Percentiles rank a stretch among this genome's conserved stretches.
phyloP scores from a whole-genome alignment of 192 early-diverging fungal species.

The Backusella morwellensis region DNA sequence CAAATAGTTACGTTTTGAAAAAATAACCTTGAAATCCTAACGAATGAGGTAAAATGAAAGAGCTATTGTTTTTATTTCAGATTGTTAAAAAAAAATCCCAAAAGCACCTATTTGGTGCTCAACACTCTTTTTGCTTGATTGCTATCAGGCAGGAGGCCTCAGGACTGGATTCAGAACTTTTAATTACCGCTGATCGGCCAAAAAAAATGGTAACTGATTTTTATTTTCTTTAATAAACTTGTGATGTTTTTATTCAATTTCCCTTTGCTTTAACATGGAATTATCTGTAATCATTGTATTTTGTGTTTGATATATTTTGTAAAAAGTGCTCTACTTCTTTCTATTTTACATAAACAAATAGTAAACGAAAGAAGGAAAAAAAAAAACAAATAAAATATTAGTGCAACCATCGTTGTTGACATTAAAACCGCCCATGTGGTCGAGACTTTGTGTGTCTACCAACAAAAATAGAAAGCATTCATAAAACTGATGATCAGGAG shows the following conservation, averaged over 20 bases:
- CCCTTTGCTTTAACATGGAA: too few relatives aligned
- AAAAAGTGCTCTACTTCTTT: not conserved
- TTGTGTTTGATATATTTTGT: too few relatives aligned
- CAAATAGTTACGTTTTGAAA: not conserved
- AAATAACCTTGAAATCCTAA: not conserved
- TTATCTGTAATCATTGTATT: too few relatives aligned
- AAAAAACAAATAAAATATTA: not conserved
- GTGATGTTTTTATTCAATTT: not conserved
- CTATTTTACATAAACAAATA: not conserved
- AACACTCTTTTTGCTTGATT: not conserved
- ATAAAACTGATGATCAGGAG: not conserved
- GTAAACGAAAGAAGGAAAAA: not conserved
- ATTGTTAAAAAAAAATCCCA: not conserved
- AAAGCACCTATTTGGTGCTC: not conserved
- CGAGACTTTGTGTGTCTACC: not conserved
- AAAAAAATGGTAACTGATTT: not conserved
- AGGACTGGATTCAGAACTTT: not conserved
- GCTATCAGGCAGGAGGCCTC: not conserved
- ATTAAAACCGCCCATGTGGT: not conserved
- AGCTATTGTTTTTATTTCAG: not conserved
- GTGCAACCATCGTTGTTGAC: not conserved
- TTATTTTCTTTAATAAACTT: not conserved
- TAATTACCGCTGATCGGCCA: not conserved
- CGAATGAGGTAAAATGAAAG: not conserved
- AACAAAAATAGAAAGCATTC: not conserved